These are phyloP conservation scores for Neonectria coccinea DNA, from an alignment of 2,329 filamentous ascomycete species.

Conservation along the genomic window DNA sequence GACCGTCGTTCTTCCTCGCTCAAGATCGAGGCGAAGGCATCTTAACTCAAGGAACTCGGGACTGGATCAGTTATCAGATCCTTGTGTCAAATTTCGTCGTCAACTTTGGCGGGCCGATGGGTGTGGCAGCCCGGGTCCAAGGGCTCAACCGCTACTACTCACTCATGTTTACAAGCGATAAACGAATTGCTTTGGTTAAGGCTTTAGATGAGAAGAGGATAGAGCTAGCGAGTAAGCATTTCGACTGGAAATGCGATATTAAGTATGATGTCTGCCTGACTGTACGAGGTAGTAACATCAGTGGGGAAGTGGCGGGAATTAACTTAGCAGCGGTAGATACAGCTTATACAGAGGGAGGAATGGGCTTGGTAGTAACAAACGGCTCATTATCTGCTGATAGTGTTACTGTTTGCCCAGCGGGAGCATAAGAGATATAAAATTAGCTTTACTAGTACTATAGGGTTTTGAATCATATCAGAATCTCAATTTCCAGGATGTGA, in stretches of 20 bases:
- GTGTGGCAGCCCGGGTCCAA: slow-evolving; percentile 12
- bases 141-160: slow-evolving; percentile 17
- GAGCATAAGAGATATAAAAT: background rate
- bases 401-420: background rate
- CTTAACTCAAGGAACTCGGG: slow-evolving; percentile 9
- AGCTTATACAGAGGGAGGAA: slow-evolving; percentile 7
- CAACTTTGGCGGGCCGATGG: slow-evolving; percentile 17
- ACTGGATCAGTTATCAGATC: slow-evolving; percentile 9
- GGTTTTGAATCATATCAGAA: too few species aligned
- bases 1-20: slow-evolving; percentile 12
- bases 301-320: background rate
- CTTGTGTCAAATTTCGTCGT: background rate
- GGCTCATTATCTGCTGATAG: slow-evolving; percentile 12
- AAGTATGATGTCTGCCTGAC: slow-evolving; percentile 13
- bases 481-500: too few species aligned
- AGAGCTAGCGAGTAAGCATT: slow-evolving; percentile 1
- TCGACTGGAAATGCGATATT: slow-evolving; percentile 11
- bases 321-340: slow-evolving; percentile 5
- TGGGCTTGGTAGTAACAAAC: slow-evolving; percentile 4
- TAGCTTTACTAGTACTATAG: too few species aligned
- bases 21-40: slow-evolving; percentile 15
- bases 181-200: background rate
- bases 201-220: slow-evolving; percentile 13
- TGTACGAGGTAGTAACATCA: slow-evolving; percentile 6
- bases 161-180: slow-evolving; percentile 12